Base-by-base conservation (phyloP, 2,329 filamentous ascomycete genomes). In the Aureobasidium pullulans region DNA sequence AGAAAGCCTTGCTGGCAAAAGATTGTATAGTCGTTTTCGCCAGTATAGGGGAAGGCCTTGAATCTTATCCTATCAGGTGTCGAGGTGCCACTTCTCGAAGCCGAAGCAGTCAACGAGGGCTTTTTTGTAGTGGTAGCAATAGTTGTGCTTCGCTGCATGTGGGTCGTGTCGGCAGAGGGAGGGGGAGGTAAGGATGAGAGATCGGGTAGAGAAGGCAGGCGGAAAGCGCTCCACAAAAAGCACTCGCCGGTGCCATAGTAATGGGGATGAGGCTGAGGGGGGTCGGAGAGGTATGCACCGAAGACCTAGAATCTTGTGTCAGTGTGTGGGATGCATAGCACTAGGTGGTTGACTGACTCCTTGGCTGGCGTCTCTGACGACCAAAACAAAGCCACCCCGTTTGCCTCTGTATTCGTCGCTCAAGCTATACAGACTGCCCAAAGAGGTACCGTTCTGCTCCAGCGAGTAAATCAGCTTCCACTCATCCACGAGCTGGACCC, bases 171-270 rank as follows among this genome's bases (percentile, higher is more conserved):
- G 42, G 81, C 80, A 49, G 79, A 84, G 3, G 89, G 89, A 0
- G 87, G 88, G 0, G 86, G 88, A 1, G 88, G 88, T 0, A 90
- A 78, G 10, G 77, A 77, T 3, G 78, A 72, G 11, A 80, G 72
- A 61, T 81, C 77, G 2, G 79, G 72, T 8, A 82, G 69, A 0
- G 83, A 74, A 1, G 84, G 78, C 36, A 92, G 77, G 4, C 87
- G 75, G 46, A 85, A 84, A 0, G 89, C 87, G 49, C 88, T 84
- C 90, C 90, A 95, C 64, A 95, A 83, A 73, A 95, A 99, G 74
- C 93, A 97, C 74, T 99, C 94, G 67, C 94, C 94, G 11, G 90
- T 96, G 68, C 94, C 94, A 72, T 89, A 99, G 78, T 96, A 99
- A 64, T 92, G 88, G 2, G 90, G 76, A 1, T 84, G 79, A 0